A percentile compares a stretch with the other conserved stretches of the same genome.
phyloP scores from a whole-genome alignment of 2,329 filamentous ascomycete genomes.

The Cladobotryum protrusum region DNA sequence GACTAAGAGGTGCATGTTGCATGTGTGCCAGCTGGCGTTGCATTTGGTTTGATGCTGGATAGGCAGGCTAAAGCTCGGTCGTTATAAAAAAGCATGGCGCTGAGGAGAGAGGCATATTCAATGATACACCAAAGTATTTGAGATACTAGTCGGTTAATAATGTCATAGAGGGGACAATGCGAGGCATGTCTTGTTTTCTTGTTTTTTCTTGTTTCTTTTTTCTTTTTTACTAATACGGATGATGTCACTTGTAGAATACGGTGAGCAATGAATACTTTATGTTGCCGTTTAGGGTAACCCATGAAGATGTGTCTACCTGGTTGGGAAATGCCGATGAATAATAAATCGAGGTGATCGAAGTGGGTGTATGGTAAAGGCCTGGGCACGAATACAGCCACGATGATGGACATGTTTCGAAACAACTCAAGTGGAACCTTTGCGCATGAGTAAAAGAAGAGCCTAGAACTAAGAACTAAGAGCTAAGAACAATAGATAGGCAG shows the following conservation, averaged over 20 bases:
- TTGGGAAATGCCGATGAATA: too few species aligned
- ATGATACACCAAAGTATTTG: constrained; percentile 4
- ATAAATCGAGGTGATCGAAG: too few species aligned
- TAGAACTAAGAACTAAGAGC: too few species aligned
- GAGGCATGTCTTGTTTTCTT: not conserved
- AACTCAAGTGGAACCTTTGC: too few species aligned
- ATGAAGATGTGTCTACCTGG: too few species aligned
- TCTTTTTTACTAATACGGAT: not conserved
- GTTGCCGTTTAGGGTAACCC: too few species aligned
- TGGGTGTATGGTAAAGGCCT: too few species aligned
- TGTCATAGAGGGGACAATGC: constrained; percentile 10
- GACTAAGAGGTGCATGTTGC: constrained; percentile 1
- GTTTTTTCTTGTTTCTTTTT: not conserved
- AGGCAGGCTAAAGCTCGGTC: not conserved
- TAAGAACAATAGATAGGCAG: too few species aligned
- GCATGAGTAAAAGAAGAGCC: too few species aligned
- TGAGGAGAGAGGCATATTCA: not conserved
- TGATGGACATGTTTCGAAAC: constrained; percentile 1
- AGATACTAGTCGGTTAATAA: not conserved
- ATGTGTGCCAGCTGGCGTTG: constrained; percentile 9
- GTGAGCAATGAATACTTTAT: too few species aligned
- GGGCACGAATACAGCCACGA: too few species aligned
- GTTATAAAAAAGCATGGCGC: constrained; percentile 4
- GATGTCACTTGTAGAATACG: not conserved
- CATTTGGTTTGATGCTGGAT: constrained; percentile 11